phyloP scores from a whole-genome alignment of 2,329 filamentous ascomycete genomes.

The Lachnellula arida region DNA sequence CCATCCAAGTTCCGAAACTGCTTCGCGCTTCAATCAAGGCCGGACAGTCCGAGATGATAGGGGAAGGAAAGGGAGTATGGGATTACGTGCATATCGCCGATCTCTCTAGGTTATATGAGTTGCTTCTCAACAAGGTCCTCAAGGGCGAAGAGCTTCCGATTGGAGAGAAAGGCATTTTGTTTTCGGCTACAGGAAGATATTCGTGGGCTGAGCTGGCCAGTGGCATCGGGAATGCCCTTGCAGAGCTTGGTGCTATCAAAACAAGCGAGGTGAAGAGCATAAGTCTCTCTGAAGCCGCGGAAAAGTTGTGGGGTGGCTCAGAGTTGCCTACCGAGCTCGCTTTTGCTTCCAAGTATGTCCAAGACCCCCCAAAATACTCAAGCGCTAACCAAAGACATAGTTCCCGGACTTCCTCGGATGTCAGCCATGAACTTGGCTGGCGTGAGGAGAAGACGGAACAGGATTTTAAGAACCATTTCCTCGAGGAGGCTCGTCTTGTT shows the following conservation, averaged over 20 bases:
- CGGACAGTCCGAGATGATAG: slow-evolving; percentile 31
- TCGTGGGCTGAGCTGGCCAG: slow-evolving; percentile 37
- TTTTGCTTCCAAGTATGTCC: slow-evolving; percentile 28
- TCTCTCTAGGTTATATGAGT: slow-evolving; percentile 37
- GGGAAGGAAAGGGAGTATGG: slow-evolving; percentile 35
- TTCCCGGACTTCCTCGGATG: not conserved
- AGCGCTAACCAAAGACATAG: not conserved
- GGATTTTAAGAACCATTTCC: slow-evolving; percentile 4
- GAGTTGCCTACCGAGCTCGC: slow-evolving; percentile 31
- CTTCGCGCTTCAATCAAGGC: slow-evolving; percentile 28
- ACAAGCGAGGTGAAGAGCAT: slow-evolving; percentile 25
- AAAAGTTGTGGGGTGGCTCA: slow-evolving; percentile 13
- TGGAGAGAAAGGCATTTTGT: slow-evolving; percentile 38
- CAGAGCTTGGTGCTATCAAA: slow-evolving; percentile 30
- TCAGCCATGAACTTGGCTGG: slow-evolving; percentile 8
- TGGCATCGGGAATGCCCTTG: slow-evolving; percentile 32
- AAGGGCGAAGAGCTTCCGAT: slow-evolving; percentile 31
- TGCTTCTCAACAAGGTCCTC: slow-evolving; percentile 34
- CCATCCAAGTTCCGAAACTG: slow-evolving; percentile 36
- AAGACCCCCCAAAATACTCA: not conserved
- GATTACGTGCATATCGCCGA: slow-evolving; percentile 43
- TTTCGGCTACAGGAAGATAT: slow-evolving; percentile 36
- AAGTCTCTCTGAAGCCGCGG: slow-evolving; percentile 26
- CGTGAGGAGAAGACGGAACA: slow-evolving; percentile 3
- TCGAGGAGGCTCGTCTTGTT: not conserved